A percentile compares a stretch with the other conserved stretches of the same genome.
phyloP scores from a whole-genome alignment of 345 rosid species.

The Citrus sinensis region DVS_A1.0 CM039169.1:30607001-30607500 shows the following conservation, averaged over 20 bases:
- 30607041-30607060: not conserved
- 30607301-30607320: slow-evolving; percentile 18
- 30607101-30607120: no score
- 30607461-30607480: not conserved
- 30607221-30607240: slow-evolving; percentile 15
- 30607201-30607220: slow-evolving; percentile 19
- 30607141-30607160: no score
- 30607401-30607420: not conserved
- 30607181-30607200: not conserved
- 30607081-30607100: no score
- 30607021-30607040: not conserved
- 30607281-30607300: slow-evolving; percentile 20
- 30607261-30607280: slow-evolving; percentile 24
- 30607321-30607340: slow-evolving; percentile 21
- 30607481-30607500: not conserved
- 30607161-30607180: not conserved
- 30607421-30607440: not conserved
- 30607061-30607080: not conserved
- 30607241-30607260: slow-evolving; percentile 12
- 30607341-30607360: slow-evolving; percentile 13
- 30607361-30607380: not conserved
- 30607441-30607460: not conserved
- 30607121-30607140: not conserved
- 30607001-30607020: not conserved
- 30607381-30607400: not conserved